phyloP scores from a whole-genome alignment of 2,329 filamentous ascomycete species.

The Acrocalymma vagum region DNA sequence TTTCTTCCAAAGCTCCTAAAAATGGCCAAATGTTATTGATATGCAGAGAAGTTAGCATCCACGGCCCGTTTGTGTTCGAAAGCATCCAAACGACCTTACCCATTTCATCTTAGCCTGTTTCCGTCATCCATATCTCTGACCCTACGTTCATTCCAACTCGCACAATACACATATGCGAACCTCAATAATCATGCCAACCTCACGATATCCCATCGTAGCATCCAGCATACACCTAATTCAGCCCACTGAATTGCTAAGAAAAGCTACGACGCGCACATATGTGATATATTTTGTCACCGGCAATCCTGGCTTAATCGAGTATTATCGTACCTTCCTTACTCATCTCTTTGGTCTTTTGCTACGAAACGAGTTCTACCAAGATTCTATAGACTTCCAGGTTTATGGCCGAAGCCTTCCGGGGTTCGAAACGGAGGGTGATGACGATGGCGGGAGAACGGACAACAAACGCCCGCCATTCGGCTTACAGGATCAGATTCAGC shows the following conservation, averaged over 20 bases:
- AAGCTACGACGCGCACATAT: conserved; percentile 35
- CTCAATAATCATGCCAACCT: too few species aligned
- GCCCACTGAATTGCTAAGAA: conserved; percentile 26
- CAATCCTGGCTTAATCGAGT: conserved; percentile 78
- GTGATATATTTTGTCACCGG: conserved; percentile 79
- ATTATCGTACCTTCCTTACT: conserved; percentile 74
- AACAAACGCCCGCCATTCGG: conserved; percentile 45
- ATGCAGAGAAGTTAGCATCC: too few species aligned
- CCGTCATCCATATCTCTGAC: too few species aligned
- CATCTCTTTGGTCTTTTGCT: conserved; percentile 65
- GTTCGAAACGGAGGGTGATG: conserved; percentile 46
- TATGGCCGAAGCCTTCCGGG: conserved; percentile 53
- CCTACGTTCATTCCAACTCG: too few species aligned
- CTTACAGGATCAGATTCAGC: conserved; percentile 61
- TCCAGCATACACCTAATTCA: conserved; percentile 35
- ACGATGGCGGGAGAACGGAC: conserved; percentile 30
- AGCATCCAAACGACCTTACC: too few species aligned
- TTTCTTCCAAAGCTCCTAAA: too few species aligned
- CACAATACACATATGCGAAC: too few species aligned
- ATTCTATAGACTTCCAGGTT: conserved; percentile 42
- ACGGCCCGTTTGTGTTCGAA: too few species aligned
- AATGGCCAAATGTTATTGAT: too few species aligned
- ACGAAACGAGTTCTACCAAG: conserved; percentile 23
- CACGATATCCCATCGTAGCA: conserved; percentile 18
- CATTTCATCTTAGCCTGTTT: too few species aligned